Evolutionary conservation across 2,329 filamentous ascomycete species (phyloP).

Genomic region (Clonostachys byssicola): DNA sequence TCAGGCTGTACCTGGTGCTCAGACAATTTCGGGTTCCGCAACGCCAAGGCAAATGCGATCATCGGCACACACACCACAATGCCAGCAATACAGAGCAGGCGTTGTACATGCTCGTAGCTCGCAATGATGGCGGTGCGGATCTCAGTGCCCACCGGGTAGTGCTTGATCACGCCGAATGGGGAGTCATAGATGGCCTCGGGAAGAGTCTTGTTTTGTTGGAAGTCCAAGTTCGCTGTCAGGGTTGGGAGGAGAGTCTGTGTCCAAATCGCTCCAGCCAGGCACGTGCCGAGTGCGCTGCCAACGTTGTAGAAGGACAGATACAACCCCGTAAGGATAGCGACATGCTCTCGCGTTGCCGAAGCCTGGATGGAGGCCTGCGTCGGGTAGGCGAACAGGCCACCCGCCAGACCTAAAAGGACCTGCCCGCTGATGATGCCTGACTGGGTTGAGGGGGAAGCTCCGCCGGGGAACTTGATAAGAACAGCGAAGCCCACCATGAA

Average conservation of each 20-base stretch:
- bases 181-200: conserved; percentile 28
- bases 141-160: conserved; percentile 35
- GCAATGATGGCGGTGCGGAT: conserved; percentile 36
- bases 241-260: conserved; percentile 28
- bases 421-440: conserved; percentile 51
- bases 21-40: conserved; percentile 39
- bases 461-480: conserved; percentile 50
- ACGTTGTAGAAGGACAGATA: conserved; percentile 36
- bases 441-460: conserved; percentile 28
- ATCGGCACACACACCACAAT: conserved; percentile 41
- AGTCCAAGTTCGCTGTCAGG: conserved; percentile 22
- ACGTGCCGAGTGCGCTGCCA: conserved; percentile 33
- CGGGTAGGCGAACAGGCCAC: conserved; percentile 48
- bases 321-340: conserved; percentile 30
- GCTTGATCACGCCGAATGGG: conserved; percentile 22
- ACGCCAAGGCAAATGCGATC: conserved; percentile 33
- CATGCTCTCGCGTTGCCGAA: conserved; percentile 26
- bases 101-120: conserved; percentile 39
- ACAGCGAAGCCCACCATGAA: conserved; percentile 54
- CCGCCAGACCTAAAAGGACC: conserved; percentile 52
- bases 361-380: conserved; percentile 34
- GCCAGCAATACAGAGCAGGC: conserved; percentile 36
- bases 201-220: conserved; percentile 24
- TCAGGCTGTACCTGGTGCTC: conserved; percentile 28
- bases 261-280: conserved; percentile 34